Evolutionary conservation across 495 filamentous ascomycete species (phyloP), one percentile per base, ranked within the genome.

Genomic region (Penicillium egyptiacum): DNA sequence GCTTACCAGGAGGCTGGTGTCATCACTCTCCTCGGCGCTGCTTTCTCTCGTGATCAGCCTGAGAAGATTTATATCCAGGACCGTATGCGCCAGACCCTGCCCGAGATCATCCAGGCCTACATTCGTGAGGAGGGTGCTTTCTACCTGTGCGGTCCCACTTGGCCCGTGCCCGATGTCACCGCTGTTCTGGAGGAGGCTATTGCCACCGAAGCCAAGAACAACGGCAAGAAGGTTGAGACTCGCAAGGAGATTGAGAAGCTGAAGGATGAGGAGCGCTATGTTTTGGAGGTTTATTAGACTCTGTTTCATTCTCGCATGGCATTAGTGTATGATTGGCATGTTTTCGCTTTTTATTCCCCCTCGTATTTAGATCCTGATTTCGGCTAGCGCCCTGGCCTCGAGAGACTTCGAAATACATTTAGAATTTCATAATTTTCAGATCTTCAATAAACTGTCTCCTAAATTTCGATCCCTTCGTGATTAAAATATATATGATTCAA

Each of bases 1-100:
- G 94, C 94, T 4, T 98, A 98, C 72, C 84, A 93, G 70, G 91
- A 91, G 53, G 91, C 95, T 1, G 94, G 94, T 53, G 88, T 98
- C 61, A 90, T 98, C 72, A 98, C 95, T 5, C 82, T 96, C 30
- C 84, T 98, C 20, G 95, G 95, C 23, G 85, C 90, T 44, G 94
- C 94, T 16, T 98, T 98, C 83, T 96, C 90, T 50, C 87, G 94
- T 63, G 94, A 98, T 68, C 94, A 98, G 82, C 86, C 88, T 19
- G 82, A 97, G 81, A 98, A 98, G 86, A 96, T 98, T 58, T 98
- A 98, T 68, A 98, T 98, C 69, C 94, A 98, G 79, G 94, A 98
- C 67, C 86, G 92, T 59, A 98, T 98, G 94, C 83, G 94, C 54
- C 81, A 98, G 81, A 88, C 86, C 2, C 72, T 97, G 35, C 71